Percentiles rank a stretch among this genome's conserved stretches.
Evolutionary conservation across 768 basidiomycete species (phyloP).

Genomic region (Boletus sp.): DNA sequence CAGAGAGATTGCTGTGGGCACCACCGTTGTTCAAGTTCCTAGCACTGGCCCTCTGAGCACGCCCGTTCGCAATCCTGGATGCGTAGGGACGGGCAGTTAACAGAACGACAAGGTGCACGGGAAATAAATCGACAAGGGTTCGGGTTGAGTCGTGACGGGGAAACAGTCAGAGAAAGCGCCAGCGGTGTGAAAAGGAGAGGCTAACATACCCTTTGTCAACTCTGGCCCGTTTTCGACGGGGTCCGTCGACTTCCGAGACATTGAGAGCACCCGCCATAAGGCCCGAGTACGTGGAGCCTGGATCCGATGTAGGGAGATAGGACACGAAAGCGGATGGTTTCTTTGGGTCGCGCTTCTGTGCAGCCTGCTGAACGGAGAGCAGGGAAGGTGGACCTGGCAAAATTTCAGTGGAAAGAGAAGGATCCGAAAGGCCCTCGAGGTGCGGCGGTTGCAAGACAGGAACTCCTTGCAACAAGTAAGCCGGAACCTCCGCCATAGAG

Average conservation of each 20-base stretch:
- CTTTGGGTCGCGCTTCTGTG: slow-evolving; percentile 77
- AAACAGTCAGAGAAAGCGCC: slow-evolving; percentile 24
- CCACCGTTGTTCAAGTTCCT: slow-evolving; percentile 53
- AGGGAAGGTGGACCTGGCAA: slow-evolving; percentile 84
- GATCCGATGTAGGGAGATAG: slow-evolving; percentile 82
- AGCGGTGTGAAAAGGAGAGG: slow-evolving; percentile 24
- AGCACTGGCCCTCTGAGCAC: slow-evolving; percentile 72
- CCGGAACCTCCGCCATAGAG: slow-evolving; percentile 66
- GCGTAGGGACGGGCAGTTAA: slow-evolving; percentile 9
- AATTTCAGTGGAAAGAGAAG: slow-evolving; percentile 83
- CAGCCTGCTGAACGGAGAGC: slow-evolving; percentile 64
- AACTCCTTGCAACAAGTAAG: slow-evolving; percentile 71
- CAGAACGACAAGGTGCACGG: slow-evolving; percentile 10
- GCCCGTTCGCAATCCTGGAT: slow-evolving; percentile 55
- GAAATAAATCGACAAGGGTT: slow-evolving; percentile 30
- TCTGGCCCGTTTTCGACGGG: slow-evolving; percentile 70
- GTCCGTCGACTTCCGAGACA: slow-evolving; percentile 56
- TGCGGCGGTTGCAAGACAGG: slow-evolving; percentile 74
- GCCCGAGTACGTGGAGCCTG: slow-evolving; percentile 85
- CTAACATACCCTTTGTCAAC: slow-evolving; percentile 67
- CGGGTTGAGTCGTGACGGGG: slow-evolving; percentile 18
- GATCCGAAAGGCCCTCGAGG: slow-evolving; percentile 68
- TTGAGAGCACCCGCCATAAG: slow-evolving; percentile 65
- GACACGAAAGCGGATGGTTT: slow-evolving; percentile 69
- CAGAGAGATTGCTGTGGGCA: slow-evolving; percentile 36